Base-by-base conservation (phyloP, 1,284 basidiomycete species). In the Coniophora puteana region DNA sequence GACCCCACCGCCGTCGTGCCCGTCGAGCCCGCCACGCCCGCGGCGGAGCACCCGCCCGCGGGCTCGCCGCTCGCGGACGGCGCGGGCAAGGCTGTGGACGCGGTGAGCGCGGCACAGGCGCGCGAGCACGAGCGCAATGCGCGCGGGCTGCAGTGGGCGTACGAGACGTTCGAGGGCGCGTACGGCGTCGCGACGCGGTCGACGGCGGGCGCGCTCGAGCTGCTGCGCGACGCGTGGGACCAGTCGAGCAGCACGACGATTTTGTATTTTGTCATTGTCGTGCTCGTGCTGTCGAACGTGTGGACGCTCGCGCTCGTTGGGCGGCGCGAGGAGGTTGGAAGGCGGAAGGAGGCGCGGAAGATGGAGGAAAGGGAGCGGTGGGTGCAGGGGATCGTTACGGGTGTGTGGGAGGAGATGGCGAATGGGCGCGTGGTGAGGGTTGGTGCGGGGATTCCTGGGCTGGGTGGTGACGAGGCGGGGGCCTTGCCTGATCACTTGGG, bases 111-210 rank as follows among this genome's bases (percentile, higher is more conserved):
- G 6, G 53, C 68, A 38, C 78, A 79, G 58, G 63, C 67, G 45
- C 76, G 80, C 40, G 81, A 84, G 55, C 69, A 72, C 40, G 81
- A 86, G 55, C 76, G 82, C 13, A 79, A 83, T 47, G 72, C 69
- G 48, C 83, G 84, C 17, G 78, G 80, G 0, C 64, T 93, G 45
- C 90, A 93, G 54, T 92, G 88, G 78, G 87, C 88, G 2, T 80
- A 84, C 62, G 91, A 94, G 54, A 88, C 86, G 17, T 73, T 91
- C 55, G 80, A 81, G 28, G 86, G 85, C 6, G 80, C 86, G 3
- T 71, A 72, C 43, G 69, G 74, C 45, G 90, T 93, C 41, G 80
- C 80, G 35, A 71, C 69, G 52, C 75, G 79, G 49, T 83, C 86
- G 44, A 76, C 80, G 16, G 69, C 65, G 27, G 89, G 81, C 16